Base-by-base conservation (phyloP, 129 eudicot genomes). In the Saposhnikovia divaricata region DNA sequence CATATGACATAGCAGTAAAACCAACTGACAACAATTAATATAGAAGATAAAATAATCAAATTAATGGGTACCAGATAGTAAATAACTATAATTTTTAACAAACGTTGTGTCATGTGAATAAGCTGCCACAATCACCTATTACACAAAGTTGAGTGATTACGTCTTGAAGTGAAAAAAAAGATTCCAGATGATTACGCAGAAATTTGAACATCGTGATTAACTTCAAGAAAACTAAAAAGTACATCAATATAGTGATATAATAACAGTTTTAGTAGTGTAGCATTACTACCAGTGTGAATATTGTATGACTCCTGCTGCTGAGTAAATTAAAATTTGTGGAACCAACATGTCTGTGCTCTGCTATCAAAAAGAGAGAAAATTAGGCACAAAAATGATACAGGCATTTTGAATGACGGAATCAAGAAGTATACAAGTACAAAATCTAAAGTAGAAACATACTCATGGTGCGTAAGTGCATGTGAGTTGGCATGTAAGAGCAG, bases 321-420 rank as follows among this genome's bases (percentile, higher is more conserved):
- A 82, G 96, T 70, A 92, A 76, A 89, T 95, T 95, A 82, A 95
- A 95, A 81, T 95, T 95, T 77, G 99, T 95, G 12, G 99, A 95
- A 82, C 99, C 99, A 76, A 95, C 99, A 87, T 95, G 99, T 76
- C 99, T 89, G 87, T 95, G 99, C 86, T 95, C 99, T 95, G 96
- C 82, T 61, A 81, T 27, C 80, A 55, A 47, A 70, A 83, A 81
- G 39, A 78, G 83, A 21, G 39, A 9, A 75, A 31, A 82, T 47
- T 71, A 71, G 38, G 69, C 11, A 73, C 8, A 23, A n/a, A 77
- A 65, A 72, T 61, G 63, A 50, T 66, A 69, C 44, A 19, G 69
- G 37, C 69, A 61, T 61, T n/a, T 4, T 61, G 28, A 61, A 18
- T 4, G 14, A 45, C 13, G 18, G 34, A 50, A 80, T 28, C 72